Evolutionary conservation across 768 basidiomycete species (phyloP), one percentile per base, ranked within the genome.

Genomic region (Phlebiopsis gigantea): DNA sequence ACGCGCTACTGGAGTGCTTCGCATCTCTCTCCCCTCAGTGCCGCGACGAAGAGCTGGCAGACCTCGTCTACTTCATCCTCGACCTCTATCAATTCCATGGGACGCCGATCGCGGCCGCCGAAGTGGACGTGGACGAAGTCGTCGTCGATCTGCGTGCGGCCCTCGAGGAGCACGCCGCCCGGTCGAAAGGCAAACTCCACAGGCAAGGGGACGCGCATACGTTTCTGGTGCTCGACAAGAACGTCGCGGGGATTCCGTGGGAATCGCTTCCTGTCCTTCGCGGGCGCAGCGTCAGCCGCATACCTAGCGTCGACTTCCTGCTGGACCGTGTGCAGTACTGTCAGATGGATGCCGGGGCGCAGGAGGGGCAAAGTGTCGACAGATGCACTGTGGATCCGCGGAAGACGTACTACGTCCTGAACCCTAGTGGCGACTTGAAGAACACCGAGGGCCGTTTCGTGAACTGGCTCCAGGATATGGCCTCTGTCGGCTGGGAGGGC

Each of bases 1-100:
- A 90, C 53, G 69, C 77, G 3, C 76, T 98, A n/a, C 69, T 98
- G 28, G 82, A 88, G 60, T 93, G 92, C 69, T 92, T 99, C 66
- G 85, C 91, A 0, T 84, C 84, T 0, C 73, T 99, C 1, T 84
- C 90, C 1, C 84, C 90, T 0, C 83, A 84, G 63, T 93, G 90
- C 63, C 81, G 83, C 29, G 90, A 96, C 63, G 96, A 99, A 67
- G 97, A 99, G 66, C 76, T 98, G 8, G 97, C 98, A 69, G 97
- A 99, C 67, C 75, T 98, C 30, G 82, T 92, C 2, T 98, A 94
- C 68, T 98, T 96, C 72, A 79, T 98, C 29, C 76, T 98, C 22
- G 97, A 98, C 65, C 77, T 97, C 0, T 96, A 96, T 67, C 93
- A 96, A 66, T 90, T 96, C 72, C 87, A 94, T 59, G 95, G 96